Evolutionary conservation across 495 filamentous ascomycete genomes (phyloP), one percentile per base, ranked within the genome.

Genomic region (Penicillium alfredii): DNA sequence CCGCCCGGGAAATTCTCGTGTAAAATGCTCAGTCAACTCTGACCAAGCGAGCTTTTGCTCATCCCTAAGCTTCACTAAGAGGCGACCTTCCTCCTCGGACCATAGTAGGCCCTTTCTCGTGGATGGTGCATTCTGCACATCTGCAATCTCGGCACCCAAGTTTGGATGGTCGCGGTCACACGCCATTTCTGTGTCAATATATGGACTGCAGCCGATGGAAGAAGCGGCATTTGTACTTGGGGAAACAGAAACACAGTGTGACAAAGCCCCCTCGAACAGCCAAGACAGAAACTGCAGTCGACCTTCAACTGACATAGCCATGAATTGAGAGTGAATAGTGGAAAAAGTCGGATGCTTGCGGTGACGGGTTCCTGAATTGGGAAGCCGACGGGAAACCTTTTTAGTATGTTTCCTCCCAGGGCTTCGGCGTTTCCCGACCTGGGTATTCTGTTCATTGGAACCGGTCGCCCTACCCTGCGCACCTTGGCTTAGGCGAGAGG

Each of bases 41-140:
- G 22, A 25, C 44, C 14, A 47, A 15, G 33, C 3, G 16, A 41
- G 33, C 8, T 17, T 13, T 24, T 44, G n/a, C 37, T 37, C 33
- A 10, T 33, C 27, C 32, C 33, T 37, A 12, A 46, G 43, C 12
- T 46, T 16, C 22, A 46, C 21, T 9, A 46, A 24, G 4, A 41
- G 33, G 21, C 8, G 13, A 23, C 17, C 8, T 32, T 45, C 36
- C 30, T 45, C 36, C 20, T 4, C 10, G 1, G 37, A 45, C 20
- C 11, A 40, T 4, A 3, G 24, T 27, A 32, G 16, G 1, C 32
- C 24, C 30, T 40, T 45, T 14, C 42, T 36, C 19, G 35, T 34
- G 23, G 22, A 17, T 13, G 21, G 9, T 5, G 35, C 17, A 8
- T 14, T 13, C 12, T 26, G 14, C 8, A 8, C 15, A 23, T 37